These are phyloP conservation scores for Tuber borchii DNA, from an alignment of 495 filamentous ascomycete species.

Conservation along the genomic window DNA sequence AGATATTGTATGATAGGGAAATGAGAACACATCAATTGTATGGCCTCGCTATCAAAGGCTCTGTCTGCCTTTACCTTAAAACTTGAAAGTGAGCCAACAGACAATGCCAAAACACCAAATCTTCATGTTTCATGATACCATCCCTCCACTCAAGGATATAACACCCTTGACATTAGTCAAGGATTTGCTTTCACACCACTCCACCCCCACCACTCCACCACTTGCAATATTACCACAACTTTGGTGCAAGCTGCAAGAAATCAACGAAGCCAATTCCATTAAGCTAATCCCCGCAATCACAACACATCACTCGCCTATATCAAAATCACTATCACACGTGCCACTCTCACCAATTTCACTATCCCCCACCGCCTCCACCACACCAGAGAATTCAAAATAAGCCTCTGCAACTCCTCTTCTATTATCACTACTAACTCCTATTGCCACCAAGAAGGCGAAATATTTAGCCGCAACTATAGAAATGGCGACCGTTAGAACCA, in stretches of 20 bases:
- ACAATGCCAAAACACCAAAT: not conserved
- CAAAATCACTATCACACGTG: not conserved
- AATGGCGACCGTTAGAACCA: not conserved
- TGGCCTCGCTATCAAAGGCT: not conserved
- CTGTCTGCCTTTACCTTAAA: not conserved
- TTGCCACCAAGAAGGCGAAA: not conserved
- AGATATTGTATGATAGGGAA: not conserved
- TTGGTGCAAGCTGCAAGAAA: not conserved
- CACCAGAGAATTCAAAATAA: not conserved
- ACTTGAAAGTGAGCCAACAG: not conserved
- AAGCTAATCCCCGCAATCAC: not conserved
- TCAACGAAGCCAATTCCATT: not conserved
- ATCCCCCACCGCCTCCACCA: not conserved
- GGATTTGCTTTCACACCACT: not conserved
- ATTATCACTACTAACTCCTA: not conserved
- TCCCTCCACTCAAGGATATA: not conserved
- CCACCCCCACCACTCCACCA: not conserved
- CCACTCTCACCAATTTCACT: not conserved
- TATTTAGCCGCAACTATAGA: not conserved
- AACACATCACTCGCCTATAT: not conserved
- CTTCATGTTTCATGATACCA: not conserved
- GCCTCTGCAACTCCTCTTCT: not conserved
- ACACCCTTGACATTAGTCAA: not conserved
- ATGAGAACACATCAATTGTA: not conserved
- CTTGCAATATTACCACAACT: not conserved